Evolutionary conservation across 768 basidiomycete genomes (phyloP), one percentile per base, ranked within the genome.

Genomic region (Tulasnella sp.): DNA sequence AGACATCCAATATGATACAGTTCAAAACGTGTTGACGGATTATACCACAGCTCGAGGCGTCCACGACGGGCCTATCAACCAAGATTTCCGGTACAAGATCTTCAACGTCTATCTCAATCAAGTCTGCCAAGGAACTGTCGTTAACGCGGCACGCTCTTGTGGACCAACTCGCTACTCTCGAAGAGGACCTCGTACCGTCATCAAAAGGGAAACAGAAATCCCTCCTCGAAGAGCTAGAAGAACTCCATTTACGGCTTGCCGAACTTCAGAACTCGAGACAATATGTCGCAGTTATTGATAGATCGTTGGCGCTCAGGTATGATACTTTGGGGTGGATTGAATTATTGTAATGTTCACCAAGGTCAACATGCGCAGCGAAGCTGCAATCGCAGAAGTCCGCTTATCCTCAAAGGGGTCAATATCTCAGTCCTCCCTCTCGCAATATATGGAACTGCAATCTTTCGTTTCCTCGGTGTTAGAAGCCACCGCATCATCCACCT

Each of bases 181-280:
- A 79, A 4, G 70, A 74, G 49, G 79, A 83, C 50, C 72, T 94
- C 39, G 72, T 80, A 46, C 62, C 78, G 6, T 31, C 48, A 27
- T 71, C 73, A 9, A 75, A 73, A 12, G 74, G 71, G 41, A 73
- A 75, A 8, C 69, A 67, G n/a, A 72, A 82, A 3, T 88, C 83
- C 0, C 70, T 98, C 4, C 72, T 94, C 8, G 85, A 91, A 67
- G 84, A 87, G 42, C 73, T 97, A 59, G 87, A 94, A 65, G 77
- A 74, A 0, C 69, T 93, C 61, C 88, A 93, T 64, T 74, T 81
- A 43, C 80, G 78, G 64, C 64, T 94, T 63, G 82, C 80, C 66
- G 83, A 90, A 64, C 73, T 96, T 36, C 76, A 86, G 63, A 78
- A 77, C 59, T 80, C 91, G 19, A 80, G 80, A 63, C 74, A 75